Conservation (phyloP, 78 protist species). For the Protostelium mycophagum region DNA sequence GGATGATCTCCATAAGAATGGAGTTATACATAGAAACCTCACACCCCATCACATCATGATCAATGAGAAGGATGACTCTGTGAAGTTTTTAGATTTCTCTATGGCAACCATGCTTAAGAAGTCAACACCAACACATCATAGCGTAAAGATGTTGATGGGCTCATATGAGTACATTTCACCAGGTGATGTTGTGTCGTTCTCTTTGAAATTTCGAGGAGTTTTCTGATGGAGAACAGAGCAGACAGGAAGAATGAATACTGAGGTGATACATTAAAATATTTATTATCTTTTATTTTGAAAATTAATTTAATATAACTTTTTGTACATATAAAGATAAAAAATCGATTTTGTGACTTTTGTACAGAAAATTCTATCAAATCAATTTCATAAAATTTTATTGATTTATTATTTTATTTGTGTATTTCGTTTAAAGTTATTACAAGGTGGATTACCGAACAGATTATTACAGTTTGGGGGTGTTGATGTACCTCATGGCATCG, state of each 20-base stretch:
- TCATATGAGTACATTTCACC: neutral
- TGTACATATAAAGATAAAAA: too few species aligned
- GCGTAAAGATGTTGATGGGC: neutral
- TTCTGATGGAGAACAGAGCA: neutral
- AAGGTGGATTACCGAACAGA: neutral
- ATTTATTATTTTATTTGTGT: too few species aligned
- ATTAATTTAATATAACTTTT: too few species aligned
- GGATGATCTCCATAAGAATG: neutral
- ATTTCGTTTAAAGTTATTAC: too few species aligned
- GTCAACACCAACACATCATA: neutral
- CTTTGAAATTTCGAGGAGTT: neutral
- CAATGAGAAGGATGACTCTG: neutral
- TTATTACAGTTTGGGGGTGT: neutral
- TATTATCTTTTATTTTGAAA: too few species aligned
- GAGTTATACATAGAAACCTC: neutral
- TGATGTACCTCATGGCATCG: neutral
- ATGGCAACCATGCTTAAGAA: neutral
- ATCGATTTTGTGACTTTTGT: too few species aligned
- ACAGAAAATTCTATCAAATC: neutral
- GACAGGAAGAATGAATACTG: neutral
- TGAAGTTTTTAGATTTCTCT: neutral
- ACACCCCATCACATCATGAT: neutral
- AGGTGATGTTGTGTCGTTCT: neutral
- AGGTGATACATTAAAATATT: neutral
- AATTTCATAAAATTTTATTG: too few species aligned